These are phyloP conservation scores for Warburgia ugandensis DNA, from an alignment of 164 flowering plant species.

Conservation along the genomic window DNA sequence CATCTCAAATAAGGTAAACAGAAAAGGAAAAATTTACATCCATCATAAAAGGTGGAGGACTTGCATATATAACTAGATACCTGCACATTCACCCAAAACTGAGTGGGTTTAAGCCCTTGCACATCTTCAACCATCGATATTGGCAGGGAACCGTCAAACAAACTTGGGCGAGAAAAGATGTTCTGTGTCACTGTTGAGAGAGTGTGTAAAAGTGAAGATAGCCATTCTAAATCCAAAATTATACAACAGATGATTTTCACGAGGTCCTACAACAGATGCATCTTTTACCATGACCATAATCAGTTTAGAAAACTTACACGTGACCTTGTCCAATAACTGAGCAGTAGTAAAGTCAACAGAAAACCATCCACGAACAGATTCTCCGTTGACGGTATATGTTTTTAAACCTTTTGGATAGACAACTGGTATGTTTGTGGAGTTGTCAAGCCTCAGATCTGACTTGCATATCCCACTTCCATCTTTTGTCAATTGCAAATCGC, in stretches of 20 bases:
- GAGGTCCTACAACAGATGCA: no score
- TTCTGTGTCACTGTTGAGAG: constrained; percentile 44
- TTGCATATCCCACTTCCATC: constrained; percentile 62
- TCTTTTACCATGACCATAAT: no score
- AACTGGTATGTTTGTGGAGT: constrained; percentile 42
- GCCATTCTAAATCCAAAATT: no score
- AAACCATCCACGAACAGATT: constrained; percentile 54
- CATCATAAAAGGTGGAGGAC: no score
- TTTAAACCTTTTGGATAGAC: constrained; percentile 37
- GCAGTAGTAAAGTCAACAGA: constrained; percentile 43
- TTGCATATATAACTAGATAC: no score
- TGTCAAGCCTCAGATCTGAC: constrained; percentile 45
- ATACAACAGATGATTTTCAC: no score
- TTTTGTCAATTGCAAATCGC: constrained; percentile 73
- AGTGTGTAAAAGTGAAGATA: background rate
- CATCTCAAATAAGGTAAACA: no score
- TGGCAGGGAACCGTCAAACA: constrained; percentile 43
- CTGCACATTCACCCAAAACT: constrained; percentile 75
- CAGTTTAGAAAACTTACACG: constrained; percentile 57
- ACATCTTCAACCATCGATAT: constrained; percentile 36
- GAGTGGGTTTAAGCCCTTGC: constrained; percentile 19
- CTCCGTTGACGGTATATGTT: constrained; percentile 55
- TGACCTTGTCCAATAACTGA: constrained; percentile 28
- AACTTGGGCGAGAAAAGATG: constrained; percentile 31
- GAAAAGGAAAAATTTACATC: no score